These are phyloP conservation scores for Daldinia sp. DNA, from an alignment of 2,329 filamentous ascomycete genomes.

Conservation along the genomic window DNA sequence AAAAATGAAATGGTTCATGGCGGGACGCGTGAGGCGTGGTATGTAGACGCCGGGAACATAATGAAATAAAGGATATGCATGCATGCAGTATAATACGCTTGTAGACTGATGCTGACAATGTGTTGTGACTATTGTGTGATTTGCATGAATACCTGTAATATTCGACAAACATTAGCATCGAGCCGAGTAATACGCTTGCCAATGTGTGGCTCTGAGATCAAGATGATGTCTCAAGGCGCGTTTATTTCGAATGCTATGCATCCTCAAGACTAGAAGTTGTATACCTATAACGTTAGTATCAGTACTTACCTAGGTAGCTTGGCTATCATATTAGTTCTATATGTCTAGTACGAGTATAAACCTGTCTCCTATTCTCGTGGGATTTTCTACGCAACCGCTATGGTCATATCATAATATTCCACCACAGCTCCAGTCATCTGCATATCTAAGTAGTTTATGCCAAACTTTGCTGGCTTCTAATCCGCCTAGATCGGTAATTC, in stretches of 20 bases:
- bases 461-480: not conserved
- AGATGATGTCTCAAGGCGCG: not conserved
- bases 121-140: not conserved
- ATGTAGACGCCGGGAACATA: slow-evolving; percentile 34
- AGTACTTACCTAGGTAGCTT: not conserved
- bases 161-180: not conserved
- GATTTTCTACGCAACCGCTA: not conserved
- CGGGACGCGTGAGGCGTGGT: slow-evolving; percentile 24
- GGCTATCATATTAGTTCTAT: not conserved
- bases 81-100: slow-evolving; percentile 9
- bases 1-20: slow-evolving; percentile 15
- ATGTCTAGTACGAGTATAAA: not conserved
- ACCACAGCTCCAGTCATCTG: not conserved
- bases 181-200: not conserved
- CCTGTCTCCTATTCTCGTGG: not conserved
- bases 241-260: not conserved
- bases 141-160: not conserved
- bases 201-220: not conserved
- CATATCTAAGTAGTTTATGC: not conserved
- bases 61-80: slow-evolving; percentile 32
- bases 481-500: not conserved
- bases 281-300: not conserved
- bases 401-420: not conserved
- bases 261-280: not conserved
- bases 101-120: not conserved